Evolutionary conservation across 495 filamentous ascomycete species (phyloP), one percentile per base, ranked within the genome.

Genomic region (Tuber umbilicatum): DNA sequence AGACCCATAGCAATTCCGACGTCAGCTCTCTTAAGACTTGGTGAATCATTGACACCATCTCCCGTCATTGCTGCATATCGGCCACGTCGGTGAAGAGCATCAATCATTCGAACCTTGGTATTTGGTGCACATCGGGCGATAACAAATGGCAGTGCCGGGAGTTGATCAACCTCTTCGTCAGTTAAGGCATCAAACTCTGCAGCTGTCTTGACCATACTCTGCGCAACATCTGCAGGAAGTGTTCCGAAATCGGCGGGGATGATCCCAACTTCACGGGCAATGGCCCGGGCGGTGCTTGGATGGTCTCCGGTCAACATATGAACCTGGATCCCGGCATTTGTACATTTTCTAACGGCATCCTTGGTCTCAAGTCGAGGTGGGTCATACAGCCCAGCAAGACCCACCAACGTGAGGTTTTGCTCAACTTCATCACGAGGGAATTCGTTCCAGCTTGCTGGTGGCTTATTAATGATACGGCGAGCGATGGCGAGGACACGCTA

Each of bases 221-320:
- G 78, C 9, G 82, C 84, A 35, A 84, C 82, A 21, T 83, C 82
- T 4, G 79, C 72, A n/a, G 81, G 45, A n/a, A 86, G 74, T 39
- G 84, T 84, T 41, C 84, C 79, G 23, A 87, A 83, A 80, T 92
- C 88, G 38, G 84, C 82, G 7, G 90, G 89, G 73, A 93, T 86
- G 77, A 93, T 93, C 68, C 91, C 91, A 21, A 93, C 90, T 84
- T 93, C 88, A 78, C 87, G 86, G 17, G 92, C 92, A 78, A 94
- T 94, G 7, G 91, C 89, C 70, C 87, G 88, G 41, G 92, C 92
- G 12, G 92, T 94, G 55, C 88, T 89, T 4, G 89, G 88, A 77
- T 94, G 91, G 78, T 94, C 92, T 31, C 81, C 91, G 42, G 92
- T 94, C 37, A 94, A 85, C 91, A 94, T 94, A 83, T 93, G 91